Conservation (phyloP, 768 basidiomycete species). For the Agaricus subrufescens region DNA sequence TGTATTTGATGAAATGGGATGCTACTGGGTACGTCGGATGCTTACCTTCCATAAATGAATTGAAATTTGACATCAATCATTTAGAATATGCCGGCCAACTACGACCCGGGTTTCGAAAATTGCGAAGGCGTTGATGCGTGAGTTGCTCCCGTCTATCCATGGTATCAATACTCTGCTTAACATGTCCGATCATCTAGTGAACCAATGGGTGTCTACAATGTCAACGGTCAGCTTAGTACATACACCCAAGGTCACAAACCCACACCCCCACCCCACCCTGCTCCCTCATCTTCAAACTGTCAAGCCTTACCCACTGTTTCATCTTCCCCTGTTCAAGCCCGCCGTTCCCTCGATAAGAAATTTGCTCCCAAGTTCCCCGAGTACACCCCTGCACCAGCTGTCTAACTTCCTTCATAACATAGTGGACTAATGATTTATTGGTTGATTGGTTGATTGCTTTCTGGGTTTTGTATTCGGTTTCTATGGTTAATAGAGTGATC, state of each 20-base stretch:
- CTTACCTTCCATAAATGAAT: not conserved
- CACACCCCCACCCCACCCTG: conserved; percentile 56
- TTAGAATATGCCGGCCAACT: conserved; percentile 73
- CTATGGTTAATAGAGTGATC: too few species aligned
- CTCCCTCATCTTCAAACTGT: conserved; percentile 64
- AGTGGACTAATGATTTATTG: too few species aligned
- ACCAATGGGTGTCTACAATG: conserved; percentile 62
- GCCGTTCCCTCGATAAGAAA: conserved; percentile 9
- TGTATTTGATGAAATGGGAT: conserved; percentile 70
- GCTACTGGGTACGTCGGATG: conserved; percentile 36
- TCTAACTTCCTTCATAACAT: not conserved
- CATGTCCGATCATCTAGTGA: conserved; percentile 19
- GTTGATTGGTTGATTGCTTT: too few species aligned
- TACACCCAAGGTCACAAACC: conserved; percentile 58
- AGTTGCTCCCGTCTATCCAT: conserved; percentile 11
- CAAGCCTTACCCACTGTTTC: conserved; percentile 31
- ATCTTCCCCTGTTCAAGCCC: conserved; percentile 20
- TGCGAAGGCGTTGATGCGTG: conserved; percentile 60
- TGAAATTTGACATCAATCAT: conserved; percentile 16
- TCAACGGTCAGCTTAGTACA: conserved; percentile 51
- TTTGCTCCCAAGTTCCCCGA: conserved; percentile 16
- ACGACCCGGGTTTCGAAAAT: conserved; percentile 54
- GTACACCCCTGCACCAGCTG: conserved; percentile 15
- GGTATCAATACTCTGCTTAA: not conserved
- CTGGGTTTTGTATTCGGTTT: too few species aligned